Evolutionary conservation across 2,329 filamentous ascomycete genomes (phyloP).

Genomic region (Stachybotrys chlorohalonatus): DNA sequence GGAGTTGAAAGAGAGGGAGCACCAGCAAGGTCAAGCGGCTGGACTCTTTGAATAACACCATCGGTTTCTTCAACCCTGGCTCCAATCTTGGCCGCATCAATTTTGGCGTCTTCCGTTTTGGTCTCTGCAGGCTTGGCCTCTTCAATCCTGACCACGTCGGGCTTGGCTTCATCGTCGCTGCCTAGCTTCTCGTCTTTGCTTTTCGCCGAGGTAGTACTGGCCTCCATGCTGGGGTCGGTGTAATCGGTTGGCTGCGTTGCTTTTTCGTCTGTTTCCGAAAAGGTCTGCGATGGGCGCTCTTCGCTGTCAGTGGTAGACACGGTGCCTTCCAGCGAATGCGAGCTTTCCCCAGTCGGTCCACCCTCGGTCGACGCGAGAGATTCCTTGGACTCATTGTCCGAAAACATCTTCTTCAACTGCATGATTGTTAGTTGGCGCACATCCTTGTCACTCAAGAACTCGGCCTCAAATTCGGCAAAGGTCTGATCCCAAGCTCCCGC

Average conservation of each 20-base stretch:
- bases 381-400: slow-evolving; percentile 78
- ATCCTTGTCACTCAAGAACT: slow-evolving; percentile 95
- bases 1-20: slow-evolving; percentile 18
- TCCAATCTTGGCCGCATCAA: slow-evolving; percentile 5
- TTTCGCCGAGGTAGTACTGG: slow-evolving; percentile 17
- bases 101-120: slow-evolving; percentile 10
- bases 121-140: slow-evolving; percentile 3
- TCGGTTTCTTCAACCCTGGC: slow-evolving; percentile 19
- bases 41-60: slow-evolving; percentile 34
- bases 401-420: slow-evolving; percentile 90
- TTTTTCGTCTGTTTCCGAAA: slow-evolving; percentile 38
- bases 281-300: slow-evolving; percentile 36
- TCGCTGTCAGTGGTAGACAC: slow-evolving; percentile 43
- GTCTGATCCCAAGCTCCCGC: slow-evolving; percentile 88
- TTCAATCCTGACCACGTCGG: slow-evolving; percentile 1
- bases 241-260: slow-evolving; percentile 32
- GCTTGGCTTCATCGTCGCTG: not conserved
- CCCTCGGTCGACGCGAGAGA: slow-evolving; percentile 64
- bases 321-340: slow-evolving; percentile 54
- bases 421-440: slow-evolving; percentile 85
- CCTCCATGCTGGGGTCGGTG: slow-evolving; percentile 23
- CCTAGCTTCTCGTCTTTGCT: slow-evolving; percentile 5
- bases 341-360: slow-evolving; percentile 19
- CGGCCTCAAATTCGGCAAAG: slow-evolving; percentile 83
- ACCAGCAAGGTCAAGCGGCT: slow-evolving; percentile 40